Evolutionary conservation across 371 early-diverging fungal species (phyloP).

Genomic region (Mucor lusitanicus): DNA sequence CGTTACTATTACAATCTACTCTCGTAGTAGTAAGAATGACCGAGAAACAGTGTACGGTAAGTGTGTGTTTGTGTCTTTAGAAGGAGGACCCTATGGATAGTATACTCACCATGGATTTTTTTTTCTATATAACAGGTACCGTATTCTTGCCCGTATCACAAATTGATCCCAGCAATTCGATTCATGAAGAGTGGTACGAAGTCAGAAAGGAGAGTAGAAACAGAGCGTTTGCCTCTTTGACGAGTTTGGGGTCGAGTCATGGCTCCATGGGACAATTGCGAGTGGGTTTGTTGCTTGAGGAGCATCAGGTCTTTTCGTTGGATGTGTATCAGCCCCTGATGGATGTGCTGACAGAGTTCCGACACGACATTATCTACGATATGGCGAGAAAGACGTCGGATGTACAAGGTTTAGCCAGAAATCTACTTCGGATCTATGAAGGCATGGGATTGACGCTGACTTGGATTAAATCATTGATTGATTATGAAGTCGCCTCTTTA

Average conservation of each 20-base stretch:
- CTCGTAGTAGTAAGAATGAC: conserved; percentile 41
- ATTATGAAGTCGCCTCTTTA: conserved; percentile 59
- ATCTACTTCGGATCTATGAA: conserved; percentile 57
- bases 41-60: conserved; percentile 26
- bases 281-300: conserved; percentile 59
- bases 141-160: conserved; percentile 30
- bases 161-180: conserved; percentile 17
- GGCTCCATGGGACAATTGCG: conserved; percentile 55
- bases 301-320: conserved; percentile 52
- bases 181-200: conserved; percentile 56
- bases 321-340: conserved; percentile 21
- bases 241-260: conserved; percentile 29
- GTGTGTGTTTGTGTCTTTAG: no score
- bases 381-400: conserved; percentile 46
- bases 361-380: conserved; percentile 51
- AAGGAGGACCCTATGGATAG: no score
- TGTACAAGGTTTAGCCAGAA: conserved; percentile 60
- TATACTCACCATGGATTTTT: no score
- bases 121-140: neutral
- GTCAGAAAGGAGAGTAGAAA: conserved; percentile 38
- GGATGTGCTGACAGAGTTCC: conserved; percentile 42
- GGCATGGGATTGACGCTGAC: conserved; percentile 41
- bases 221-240: conserved; percentile 31
- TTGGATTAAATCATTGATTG: conserved; percentile 64
- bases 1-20: conserved; percentile 45